Base-by-base conservation (phyloP, 257 asterid species). In the Nicotiana obtusifolia region DNA sequence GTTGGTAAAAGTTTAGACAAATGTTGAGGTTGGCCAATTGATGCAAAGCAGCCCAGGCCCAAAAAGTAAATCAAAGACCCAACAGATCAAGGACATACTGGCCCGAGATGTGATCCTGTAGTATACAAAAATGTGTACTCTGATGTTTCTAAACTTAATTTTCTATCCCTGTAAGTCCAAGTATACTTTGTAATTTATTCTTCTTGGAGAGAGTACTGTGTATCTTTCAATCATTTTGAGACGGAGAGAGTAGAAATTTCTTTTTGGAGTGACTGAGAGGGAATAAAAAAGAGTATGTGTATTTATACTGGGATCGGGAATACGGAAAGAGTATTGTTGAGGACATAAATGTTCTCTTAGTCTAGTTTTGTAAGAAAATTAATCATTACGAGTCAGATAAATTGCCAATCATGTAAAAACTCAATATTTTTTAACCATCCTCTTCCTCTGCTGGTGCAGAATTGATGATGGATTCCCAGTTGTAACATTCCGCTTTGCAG, bases 401-500 rank as follows among this genome's bases (percentile, higher is more conserved):
- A 73, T 22, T 73, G 22, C 41, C 13, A 5, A 41, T 3, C 0
- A 73, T 26, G 24, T 64, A 4, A 33, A 26, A 31, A 76, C 49
- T 71, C 80, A 77, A 30, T 47, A 68, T 80, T 62, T 30, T 20
- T 79, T 77, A 64, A 85, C 61, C 64, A 65, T 44, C 49, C 24
- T 14, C 78, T 81, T 81, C 76, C 37, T 66, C 78, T 82, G 69
- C 78, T 84, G 84, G 62, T 87, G 97, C 92, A 95, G 98, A 71
- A 65, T 95, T 67, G 95, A 95, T 84, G 96, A 95, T 81, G 97
- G 90, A 76, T 95, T 95, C 89, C 99, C 99, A 83, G 92, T 87
- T 80, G 92, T 95, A 35, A 94, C 82, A 67, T 91, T 95, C 77
- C 95, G 88, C 73, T 95, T 95, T 80, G 92, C 89, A 80, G 86